phyloP scores from a whole-genome alignment of 1,284 basidiomycete genomes.

The Cryptococcus hybrid region DNA sequence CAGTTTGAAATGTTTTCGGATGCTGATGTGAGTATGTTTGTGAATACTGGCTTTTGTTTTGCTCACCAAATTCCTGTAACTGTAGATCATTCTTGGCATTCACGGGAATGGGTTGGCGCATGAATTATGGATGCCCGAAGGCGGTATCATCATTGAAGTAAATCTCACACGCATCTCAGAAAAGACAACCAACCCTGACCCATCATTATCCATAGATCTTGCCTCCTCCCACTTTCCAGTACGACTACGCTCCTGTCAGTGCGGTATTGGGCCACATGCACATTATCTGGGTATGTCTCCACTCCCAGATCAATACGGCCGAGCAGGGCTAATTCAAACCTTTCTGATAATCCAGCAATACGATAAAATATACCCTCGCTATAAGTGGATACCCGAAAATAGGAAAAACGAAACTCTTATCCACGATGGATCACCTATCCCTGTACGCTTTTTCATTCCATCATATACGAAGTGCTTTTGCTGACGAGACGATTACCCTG shows the following conservation, averaged over 20 bases:
- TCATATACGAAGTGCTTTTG: background rate
- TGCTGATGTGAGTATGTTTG: constrained; percentile 14
- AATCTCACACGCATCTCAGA: too few relatives aligned
- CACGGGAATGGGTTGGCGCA: constrained; percentile 23
- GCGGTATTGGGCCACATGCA: constrained; percentile 4
- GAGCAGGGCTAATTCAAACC: background rate
- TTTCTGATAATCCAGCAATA: background rate
- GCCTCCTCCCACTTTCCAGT: constrained; percentile 1
- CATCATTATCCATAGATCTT: background rate
- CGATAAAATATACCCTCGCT: background rate
- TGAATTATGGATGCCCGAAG: constrained; percentile 14
- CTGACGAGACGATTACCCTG: background rate
- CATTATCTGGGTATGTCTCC: constrained; percentile 7
- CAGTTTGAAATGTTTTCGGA: constrained; percentile 14
- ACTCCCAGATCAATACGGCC: background rate
- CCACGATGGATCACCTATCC: constrained; percentile 1
- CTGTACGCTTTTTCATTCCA: background rate
- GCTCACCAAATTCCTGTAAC: background rate
- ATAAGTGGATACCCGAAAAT: background rate
- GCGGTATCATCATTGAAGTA: constrained; percentile 13
- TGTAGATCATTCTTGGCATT: constrained; percentile 21
- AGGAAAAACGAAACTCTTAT: background rate
- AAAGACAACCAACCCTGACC: too few relatives aligned
- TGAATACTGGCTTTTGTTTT: background rate
- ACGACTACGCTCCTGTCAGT: constrained; percentile 7